Conservation (phyloP, 2,329 filamentous ascomycete genomes). For the Calonectria leucothoes region DNA sequence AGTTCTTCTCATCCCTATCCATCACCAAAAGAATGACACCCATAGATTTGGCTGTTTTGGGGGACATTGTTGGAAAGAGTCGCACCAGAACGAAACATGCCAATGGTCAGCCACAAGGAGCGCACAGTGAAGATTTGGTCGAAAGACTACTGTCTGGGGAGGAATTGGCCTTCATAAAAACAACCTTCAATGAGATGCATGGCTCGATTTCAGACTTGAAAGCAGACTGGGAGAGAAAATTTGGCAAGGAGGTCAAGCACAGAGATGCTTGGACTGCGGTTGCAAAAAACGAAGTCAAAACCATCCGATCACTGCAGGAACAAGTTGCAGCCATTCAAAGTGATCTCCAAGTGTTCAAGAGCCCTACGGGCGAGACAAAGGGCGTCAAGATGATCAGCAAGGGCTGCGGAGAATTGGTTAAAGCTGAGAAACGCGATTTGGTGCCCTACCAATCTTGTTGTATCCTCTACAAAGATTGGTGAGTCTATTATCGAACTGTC, state of each 20-base stretch:
- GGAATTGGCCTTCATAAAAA: neutral
- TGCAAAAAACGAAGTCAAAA: neutral
- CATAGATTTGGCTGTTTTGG: neutral
- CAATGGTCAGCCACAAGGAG: neutral
- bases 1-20: neutral
- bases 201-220: neutral
- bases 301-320: neutral
- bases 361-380: neutral
- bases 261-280: neutral
- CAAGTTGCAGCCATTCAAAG: neutral
- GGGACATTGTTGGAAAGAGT: neutral
- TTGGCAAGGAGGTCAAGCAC: neutral
- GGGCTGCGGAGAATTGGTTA: too few species aligned
- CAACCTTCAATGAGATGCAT: neutral
- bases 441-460: too few species aligned
- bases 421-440: neutral
- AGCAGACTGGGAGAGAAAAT: neutral
- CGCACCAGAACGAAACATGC: neutral
- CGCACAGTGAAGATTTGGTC: neutral
- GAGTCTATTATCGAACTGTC: neutral
- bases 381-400: too few species aligned
- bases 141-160: neutral
- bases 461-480: neutral
- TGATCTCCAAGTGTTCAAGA: neutral
- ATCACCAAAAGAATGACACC: neutral